A percentile compares a stretch with the other conserved stretches of the same genome.
Evolutionary conservation across 495 filamentous ascomycete genomes (phyloP).

Genomic region (Penicillium pulvis): DNA sequence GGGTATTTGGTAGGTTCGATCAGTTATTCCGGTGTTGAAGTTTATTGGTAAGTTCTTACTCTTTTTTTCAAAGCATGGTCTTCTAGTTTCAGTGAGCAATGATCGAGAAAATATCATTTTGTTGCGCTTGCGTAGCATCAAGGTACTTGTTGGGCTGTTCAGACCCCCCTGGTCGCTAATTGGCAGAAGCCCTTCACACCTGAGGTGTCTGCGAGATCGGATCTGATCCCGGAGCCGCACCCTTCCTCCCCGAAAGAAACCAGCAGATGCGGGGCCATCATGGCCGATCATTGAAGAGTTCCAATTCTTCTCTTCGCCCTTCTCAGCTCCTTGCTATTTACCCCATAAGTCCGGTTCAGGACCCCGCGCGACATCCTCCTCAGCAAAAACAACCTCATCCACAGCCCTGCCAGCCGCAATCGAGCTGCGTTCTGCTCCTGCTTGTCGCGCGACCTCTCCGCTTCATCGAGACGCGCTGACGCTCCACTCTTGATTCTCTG

Average conservation of each 20-base stretch:
- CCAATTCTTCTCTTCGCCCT: constrained; percentile 15
- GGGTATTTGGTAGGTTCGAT: neutral
- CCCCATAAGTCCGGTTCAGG: neutral
- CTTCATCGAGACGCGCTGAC: constrained; percentile 15
- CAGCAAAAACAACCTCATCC: neutral
- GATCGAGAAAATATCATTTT: neutral
- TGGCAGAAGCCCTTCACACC: neutral
- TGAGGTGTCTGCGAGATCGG: constrained; percentile 17
- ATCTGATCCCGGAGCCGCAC: constrained; percentile 27
- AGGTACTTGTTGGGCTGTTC: neutral
- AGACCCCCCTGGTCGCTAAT: neutral
- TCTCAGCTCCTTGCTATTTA: constrained; percentile 12
- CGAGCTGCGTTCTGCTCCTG: neutral
- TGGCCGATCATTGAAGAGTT: constrained; percentile 14
- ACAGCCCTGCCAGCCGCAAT: neutral
- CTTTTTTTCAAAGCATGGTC: neutral
- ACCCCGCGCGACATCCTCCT: neutral
- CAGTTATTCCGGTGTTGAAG: too few species aligned
- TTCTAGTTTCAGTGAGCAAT: neutral
- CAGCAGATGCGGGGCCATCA: constrained; percentile 36
- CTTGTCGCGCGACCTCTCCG: constrained; percentile 10
- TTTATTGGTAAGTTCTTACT: neutral
- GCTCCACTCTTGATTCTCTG: constrained; percentile 1
- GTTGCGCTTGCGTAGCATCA: neutral
- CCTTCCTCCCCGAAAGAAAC: constrained; percentile 34